A percentile compares a stretch with the other conserved stretches of the same genome.
Conservation (phyloP, 1,284 basidiomycete species). For the Ustilago vetiveriae region DNA sequence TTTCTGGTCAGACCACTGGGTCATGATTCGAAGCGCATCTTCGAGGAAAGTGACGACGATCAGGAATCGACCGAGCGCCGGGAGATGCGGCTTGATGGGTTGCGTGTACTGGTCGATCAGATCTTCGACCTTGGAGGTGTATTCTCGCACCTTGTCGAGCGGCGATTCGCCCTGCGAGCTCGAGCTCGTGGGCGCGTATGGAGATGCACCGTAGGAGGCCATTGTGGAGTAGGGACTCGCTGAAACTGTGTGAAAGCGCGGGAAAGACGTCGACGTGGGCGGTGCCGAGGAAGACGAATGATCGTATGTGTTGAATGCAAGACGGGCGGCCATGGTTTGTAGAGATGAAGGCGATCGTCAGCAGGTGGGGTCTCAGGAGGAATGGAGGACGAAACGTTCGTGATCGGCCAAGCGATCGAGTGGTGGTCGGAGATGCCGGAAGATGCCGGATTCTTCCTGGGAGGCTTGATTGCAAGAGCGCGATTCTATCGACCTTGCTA, state of each 20-base stretch:
- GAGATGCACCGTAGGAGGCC: constrained; percentile 55
- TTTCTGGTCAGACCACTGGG: constrained; percentile 94
- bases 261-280: constrained; percentile 6
- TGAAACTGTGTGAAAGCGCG: constrained; percentile 10
- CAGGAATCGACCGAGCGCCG: constrained; percentile 92
- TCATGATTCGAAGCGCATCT: constrained; percentile 90
- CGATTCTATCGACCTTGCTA: too few relatives aligned
- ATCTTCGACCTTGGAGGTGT: constrained; percentile 83
- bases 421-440: neutral
- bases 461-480: too few relatives aligned
- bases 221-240: constrained; percentile 16
- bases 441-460: neutral
- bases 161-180: constrained; percentile 68
- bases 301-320: constrained; percentile 28
- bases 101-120: constrained; percentile 90
- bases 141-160: constrained; percentile 80
- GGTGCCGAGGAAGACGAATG: constrained; percentile 13
- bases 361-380: neutral
- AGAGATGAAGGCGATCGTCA: constrained; percentile 9
- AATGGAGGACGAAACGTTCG: neutral
- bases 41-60: constrained; percentile 99
- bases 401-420: neutral
- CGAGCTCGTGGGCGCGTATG: constrained; percentile 43
- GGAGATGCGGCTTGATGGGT: constrained; percentile 92
- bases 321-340: constrained; percentile 34